Evolutionary conservation across 768 basidiomycete species (phyloP).

Genomic region (Boletus rubropictus): DNA sequence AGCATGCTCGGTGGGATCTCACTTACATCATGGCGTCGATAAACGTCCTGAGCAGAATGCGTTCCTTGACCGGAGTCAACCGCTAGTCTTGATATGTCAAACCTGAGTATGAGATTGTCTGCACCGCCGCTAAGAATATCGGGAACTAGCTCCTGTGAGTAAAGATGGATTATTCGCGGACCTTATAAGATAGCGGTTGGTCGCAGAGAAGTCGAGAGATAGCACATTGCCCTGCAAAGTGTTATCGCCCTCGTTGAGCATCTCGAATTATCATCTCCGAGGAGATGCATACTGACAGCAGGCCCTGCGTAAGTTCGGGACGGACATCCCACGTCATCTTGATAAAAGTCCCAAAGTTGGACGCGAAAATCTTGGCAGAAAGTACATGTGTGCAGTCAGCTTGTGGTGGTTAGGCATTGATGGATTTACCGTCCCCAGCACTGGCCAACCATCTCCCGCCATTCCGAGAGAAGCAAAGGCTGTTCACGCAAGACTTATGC

Average conservation of each 20-base stretch:
- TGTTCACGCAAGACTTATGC: slow-evolving; percentile 63
- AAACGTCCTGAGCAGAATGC: slow-evolving; percentile 20
- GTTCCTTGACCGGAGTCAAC: slow-evolving; percentile 6
- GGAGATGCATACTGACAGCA: slow-evolving; percentile 22
- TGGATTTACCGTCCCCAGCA: slow-evolving; percentile 59
- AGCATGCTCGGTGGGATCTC: slow-evolving; percentile 5
- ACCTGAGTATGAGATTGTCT: slow-evolving; percentile 47
- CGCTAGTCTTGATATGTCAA: slow-evolving; percentile 42
- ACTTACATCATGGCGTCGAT: slow-evolving; percentile 31
- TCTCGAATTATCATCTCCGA: slow-evolving; percentile 24
- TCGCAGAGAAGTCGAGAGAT: slow-evolving; percentile 62
- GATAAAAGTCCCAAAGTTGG: slow-evolving; percentile 63
- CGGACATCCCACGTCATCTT: slow-evolving; percentile 45
- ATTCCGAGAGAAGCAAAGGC: slow-evolving; percentile 53
- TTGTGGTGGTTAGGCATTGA: slow-evolving; percentile 2
- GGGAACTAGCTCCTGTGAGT: slow-evolving; percentile 3
- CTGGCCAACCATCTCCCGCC: slow-evolving; percentile 60
- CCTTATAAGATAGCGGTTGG: slow-evolving; percentile 60
- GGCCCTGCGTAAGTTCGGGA: slow-evolving; percentile 44
- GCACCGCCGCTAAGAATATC: slow-evolving; percentile 45
- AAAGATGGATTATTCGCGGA: slow-evolving; percentile 34
- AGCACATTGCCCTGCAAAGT: slow-evolving; percentile 59
- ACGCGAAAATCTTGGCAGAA: slow-evolving; percentile 44
- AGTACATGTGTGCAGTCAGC: slow-evolving; percentile 10
- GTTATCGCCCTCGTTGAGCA: slow-evolving; percentile 14